These are phyloP conservation scores for Boletus reticulatus DNA, from an alignment of 768 basidiomycete genomes.

Conservation along the genomic window DNA sequence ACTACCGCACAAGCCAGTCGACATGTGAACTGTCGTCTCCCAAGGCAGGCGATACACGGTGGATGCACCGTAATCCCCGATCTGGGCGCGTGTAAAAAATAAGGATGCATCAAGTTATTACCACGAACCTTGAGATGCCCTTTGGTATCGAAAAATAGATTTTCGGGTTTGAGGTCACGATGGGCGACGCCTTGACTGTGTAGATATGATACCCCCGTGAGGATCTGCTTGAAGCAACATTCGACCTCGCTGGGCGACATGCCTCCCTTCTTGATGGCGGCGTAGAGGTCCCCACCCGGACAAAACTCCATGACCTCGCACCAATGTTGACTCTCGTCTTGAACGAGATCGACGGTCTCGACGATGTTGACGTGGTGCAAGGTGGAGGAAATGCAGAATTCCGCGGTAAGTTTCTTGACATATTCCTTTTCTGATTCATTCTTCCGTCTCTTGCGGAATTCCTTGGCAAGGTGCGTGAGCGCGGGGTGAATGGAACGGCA, in stretches of 20 bases:
- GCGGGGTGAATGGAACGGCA: not conserved
- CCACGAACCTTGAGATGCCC: conserved; percentile 86
- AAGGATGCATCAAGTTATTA: not conserved
- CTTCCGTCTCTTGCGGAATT: conserved; percentile 97
- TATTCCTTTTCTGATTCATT: conserved; percentile 99
- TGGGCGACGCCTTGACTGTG: conserved; percentile 98
- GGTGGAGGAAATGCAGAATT: conserved; percentile 98
- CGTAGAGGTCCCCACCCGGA: conserved; percentile 96
- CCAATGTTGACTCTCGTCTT: conserved; percentile 95
- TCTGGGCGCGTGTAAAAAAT: conserved; percentile 46
- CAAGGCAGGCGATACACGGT: conserved; percentile 99
- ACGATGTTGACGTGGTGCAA: conserved; percentile 93
- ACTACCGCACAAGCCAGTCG: conserved; percentile 93
- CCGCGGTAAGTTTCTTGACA: conserved; percentile 98
- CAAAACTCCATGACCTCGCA: conserved; percentile 99
- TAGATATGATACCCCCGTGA: conserved; percentile 84
- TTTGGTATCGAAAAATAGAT: conserved; percentile 88
- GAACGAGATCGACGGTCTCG: conserved; percentile 98
- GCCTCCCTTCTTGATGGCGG: conserved; percentile 95
- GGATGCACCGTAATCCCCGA: conserved; percentile 97
- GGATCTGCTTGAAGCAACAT: conserved; percentile 96
- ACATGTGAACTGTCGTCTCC: conserved; percentile 97
- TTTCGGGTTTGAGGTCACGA: conserved; percentile 98
- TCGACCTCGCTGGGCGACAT: conserved; percentile 93
- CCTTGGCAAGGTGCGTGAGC: conserved; percentile 44